Base-by-base conservation (phyloP, 2,329 filamentous ascomycete genomes). In the Alternaria panax region DNA sequence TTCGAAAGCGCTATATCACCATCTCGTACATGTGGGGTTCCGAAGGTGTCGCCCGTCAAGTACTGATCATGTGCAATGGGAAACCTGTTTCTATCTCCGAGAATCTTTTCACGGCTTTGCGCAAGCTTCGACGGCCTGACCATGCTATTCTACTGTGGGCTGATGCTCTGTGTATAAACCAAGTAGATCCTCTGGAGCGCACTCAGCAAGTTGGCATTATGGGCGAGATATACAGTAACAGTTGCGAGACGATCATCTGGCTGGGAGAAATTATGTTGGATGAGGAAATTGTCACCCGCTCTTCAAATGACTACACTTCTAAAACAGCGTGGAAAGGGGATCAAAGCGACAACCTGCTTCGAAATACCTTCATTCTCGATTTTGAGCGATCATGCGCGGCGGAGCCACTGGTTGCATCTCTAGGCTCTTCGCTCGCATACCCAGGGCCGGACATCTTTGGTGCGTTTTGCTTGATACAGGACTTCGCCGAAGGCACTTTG, bases 401-500 rank as follows among this genome's bases (percentile, higher is more conserved):
- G 16, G 30, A 56, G 14, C 45, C 28, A 18, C 18, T 55, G 11
- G 20, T n/a, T 7, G 18, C 8, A 24, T 27, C 14, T 7, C 11
- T n/a, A 27, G 34, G 18, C 18, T 24, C 40, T 4, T 25, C 30
- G 30, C 3, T 30, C 28, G 16, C 14, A 16, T 6, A 14, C 7
- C 11, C 30, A n/a, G 51, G 45, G 3, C 54, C 64, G 18, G 63
- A 67, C 41, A 52, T 67, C 14, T 66, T 66, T 22, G 66, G 66
- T 25, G 66, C 64, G 11, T 63, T 69, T 22, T 69, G 66, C 40
- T 46, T 67, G 5, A 58, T 69, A 24, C 54, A 62, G n/a, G 62
- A 60, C 30, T 51, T 67, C n/a, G 62, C 64, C 5, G 53, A 62
- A 16, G 63, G 57, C 11, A 51, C 30, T 2, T 56, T 51, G 11